Evolutionary conservation across 2,329 filamentous ascomycete genomes (phyloP), one percentile per base, ranked within the genome.

Genomic region (Clonostachys byssicola): DNA sequence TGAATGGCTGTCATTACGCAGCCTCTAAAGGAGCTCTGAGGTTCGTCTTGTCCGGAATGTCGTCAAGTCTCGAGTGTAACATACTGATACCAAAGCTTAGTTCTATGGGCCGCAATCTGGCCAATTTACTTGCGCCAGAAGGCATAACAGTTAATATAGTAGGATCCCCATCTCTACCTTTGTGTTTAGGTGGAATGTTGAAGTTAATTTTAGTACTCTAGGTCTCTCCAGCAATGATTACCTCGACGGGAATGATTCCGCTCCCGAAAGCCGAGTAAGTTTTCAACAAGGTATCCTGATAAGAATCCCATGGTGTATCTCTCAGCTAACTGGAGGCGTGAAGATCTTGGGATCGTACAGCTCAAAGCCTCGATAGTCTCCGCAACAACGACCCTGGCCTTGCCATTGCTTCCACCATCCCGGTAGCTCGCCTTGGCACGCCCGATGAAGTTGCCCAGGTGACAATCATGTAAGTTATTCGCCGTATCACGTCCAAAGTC

Each of bases 221-320:
- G 64, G n/a, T 86, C 16, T 79, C 81, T 4, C 83, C 83, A 1
- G 83, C 82, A 3, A 85, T 86, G 80, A 85, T 86, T 52, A 81
- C 80, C 5, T 75, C 79, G 20, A 83, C 78, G 4, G 78, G 78
- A 1, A 80, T 85, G 80, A 80, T 85, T 40, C 79, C 3, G 72
- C 55, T 56, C 1, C 62, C 64, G 1, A 60, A 58, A 20, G 54
- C 56, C 35, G 54, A 48, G 63, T 65, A 50, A 43, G 49, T 33
- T 17, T 9, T 30, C 23, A 8, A 30, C 23, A 30, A 30, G 23
- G 8, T 30, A 30, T 30, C 23, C 23, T 30, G 23, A 9, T 30
- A 30, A 30, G 2, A 30, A 9, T 9, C 8, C 23, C 23, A 30
- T 30, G 23, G 5, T 30, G 23, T 30, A 9, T 30, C 23, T 30